Conservation (phyloP, 1,139 yeast genomes). For the Barnettozyma hawaiiensis region DNA sequence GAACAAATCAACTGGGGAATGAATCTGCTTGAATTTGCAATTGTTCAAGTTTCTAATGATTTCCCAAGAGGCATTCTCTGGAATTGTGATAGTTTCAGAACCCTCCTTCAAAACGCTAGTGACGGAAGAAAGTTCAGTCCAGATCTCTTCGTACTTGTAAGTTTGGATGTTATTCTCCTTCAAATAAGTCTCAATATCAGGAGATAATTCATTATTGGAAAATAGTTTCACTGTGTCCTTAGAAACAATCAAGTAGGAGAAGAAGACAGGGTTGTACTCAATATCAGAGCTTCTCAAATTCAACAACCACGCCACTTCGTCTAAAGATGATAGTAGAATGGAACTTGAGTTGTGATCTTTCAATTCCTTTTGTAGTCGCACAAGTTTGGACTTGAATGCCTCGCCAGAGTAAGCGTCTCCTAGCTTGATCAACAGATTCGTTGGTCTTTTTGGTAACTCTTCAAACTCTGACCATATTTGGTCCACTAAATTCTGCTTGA, state of each 20-base stretch:
- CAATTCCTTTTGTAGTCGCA: constrained; percentile 25
- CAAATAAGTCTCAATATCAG: constrained; percentile 29
- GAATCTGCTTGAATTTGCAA: constrained; percentile 39
- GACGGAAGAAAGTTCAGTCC: constrained; percentile 43
- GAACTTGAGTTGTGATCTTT: constrained; percentile 32
- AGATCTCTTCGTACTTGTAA: constrained; percentile 50
- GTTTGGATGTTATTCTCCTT: constrained; percentile 37
- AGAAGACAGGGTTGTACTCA: constrained; percentile 87
- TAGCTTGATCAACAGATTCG: constrained; percentile 41
- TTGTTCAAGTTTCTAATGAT: constrained; percentile 50
- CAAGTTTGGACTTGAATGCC: constrained; percentile 36
- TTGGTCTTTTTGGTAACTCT: constrained; percentile 42
- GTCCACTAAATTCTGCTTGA: constrained; percentile 68
- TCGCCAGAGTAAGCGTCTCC: constrained; percentile 46
- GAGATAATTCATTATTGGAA: constrained; percentile 39
- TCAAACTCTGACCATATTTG: constrained; percentile 60
- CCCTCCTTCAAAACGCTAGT: constrained; percentile 39
- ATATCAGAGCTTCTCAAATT: constrained; percentile 85
- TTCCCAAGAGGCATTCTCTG: constrained; percentile 78
- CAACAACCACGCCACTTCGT: constrained; percentile 90
- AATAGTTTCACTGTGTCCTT: constrained; percentile 51
- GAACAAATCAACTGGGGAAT: constrained; percentile 60
- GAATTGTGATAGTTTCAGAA: constrained; percentile 44
- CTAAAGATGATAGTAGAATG: constrained; percentile 49
- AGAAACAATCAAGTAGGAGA: constrained; percentile 64